phyloP scores from a whole-genome alignment of 148 eudicot species.

The Simmondsia chinensis region DNA sequence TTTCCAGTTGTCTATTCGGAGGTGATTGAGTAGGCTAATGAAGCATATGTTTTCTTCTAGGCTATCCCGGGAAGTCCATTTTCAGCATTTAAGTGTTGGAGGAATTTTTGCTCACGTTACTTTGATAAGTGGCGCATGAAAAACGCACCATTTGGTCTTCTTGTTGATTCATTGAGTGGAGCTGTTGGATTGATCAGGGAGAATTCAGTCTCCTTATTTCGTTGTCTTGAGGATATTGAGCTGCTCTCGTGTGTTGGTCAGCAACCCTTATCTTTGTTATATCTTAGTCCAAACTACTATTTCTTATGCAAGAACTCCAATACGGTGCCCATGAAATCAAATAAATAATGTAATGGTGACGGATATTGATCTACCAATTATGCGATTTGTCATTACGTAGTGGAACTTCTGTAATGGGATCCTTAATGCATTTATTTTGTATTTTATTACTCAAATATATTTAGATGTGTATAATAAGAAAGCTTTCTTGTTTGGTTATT shows the following conservation, averaged over 20 bases:
- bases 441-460: no score
- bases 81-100: slow-evolving; percentile 76
- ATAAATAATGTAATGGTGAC: no score
- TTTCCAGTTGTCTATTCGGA: background rate
- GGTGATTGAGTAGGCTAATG: slow-evolving; percentile 12
- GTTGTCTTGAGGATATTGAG: slow-evolving; percentile 75
- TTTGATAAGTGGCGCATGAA: slow-evolving; percentile 58
- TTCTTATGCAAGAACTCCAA: no score
- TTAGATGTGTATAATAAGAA: no score
- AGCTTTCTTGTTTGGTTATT: no score
- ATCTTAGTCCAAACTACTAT: no score
- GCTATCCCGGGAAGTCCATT: slow-evolving; percentile 49
- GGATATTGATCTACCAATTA: no score
- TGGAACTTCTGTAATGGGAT: no score
- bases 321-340: no score
- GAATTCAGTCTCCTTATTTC: slow-evolving; percentile 64
- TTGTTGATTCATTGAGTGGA: slow-evolving; percentile 55
- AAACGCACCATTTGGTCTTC: slow-evolving; percentile 56
- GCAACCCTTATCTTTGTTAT: slow-evolving; percentile 2
- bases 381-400: no score
- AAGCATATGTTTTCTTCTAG: slow-evolving; percentile 28
- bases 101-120: slow-evolving; percentile 52
- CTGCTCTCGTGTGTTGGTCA: slow-evolving; percentile 48
- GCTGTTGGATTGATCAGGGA: slow-evolving; percentile 75
- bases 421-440: no score